Evolutionary conservation across 2,329 filamentous ascomycete species (phyloP).

Genomic region (Purpureocillium takamizusanense): DNA sequence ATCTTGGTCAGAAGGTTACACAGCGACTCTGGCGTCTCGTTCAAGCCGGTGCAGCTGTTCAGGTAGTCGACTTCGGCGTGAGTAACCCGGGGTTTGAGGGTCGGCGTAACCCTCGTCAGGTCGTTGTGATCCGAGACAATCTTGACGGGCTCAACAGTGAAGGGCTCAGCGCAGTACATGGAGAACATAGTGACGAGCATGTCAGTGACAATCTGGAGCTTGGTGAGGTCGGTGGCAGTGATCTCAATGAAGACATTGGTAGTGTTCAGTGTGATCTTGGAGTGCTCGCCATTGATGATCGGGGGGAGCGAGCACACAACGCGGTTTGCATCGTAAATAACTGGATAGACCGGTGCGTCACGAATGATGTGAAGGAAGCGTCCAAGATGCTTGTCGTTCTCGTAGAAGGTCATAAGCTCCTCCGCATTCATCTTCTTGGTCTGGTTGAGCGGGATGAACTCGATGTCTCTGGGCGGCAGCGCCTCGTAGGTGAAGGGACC

Average conservation of each 20-base stretch:
- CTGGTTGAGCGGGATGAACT: conserved; percentile 87
- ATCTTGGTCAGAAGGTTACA: conserved; percentile 79
- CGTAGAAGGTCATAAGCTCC: conserved; percentile 91
- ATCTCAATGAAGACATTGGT: conserved; percentile 96
- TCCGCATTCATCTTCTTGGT: conserved; percentile 77
- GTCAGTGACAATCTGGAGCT: conserved; percentile 90
- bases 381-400: conserved; percentile 85
- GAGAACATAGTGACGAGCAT: conserved; percentile 98
- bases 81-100: conserved; percentile 66
- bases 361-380: conserved; percentile 90
- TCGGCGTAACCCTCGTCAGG: conserved; percentile 71
- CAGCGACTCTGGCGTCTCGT: conserved; percentile 64
- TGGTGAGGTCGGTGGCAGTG: conserved; percentile 91
- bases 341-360: conserved; percentile 88
- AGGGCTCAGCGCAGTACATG: conserved; percentile 75
- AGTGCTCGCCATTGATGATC: conserved; percentile 96
- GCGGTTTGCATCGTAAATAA: conserved; percentile 84
- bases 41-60: conserved; percentile 82
- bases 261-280: conserved; percentile 87
- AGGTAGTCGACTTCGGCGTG: conserved; percentile 88
- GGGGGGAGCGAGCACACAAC: conserved; percentile 89
- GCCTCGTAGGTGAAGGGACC: conserved; percentile 97
- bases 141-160: conserved; percentile 88
- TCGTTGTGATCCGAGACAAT: conserved; percentile 88
- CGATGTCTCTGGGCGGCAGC: conserved; percentile 81